phyloP scores from a whole-genome alignment of 768 basidiomycete genomes.

The Tubosaeta brunneosetosa region DNA sequence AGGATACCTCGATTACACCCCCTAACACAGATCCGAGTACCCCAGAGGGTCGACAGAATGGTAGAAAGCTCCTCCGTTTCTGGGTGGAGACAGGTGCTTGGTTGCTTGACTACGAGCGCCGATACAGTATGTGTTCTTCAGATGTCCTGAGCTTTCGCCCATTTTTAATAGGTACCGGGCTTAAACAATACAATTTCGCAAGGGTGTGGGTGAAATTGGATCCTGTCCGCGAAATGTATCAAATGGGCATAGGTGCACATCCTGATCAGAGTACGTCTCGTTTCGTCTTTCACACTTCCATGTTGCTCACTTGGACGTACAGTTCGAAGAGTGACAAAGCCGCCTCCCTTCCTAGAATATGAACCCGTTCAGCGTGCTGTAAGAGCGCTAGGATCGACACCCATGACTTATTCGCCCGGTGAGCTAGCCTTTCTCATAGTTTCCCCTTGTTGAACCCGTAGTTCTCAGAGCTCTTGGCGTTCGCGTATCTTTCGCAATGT shows the following conservation, averaged over 20 bases:
- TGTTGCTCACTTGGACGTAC: conserved; percentile 11
- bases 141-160: conserved; percentile 9
- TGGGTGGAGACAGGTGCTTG: conserved; percentile 77
- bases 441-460: conserved; percentile 2
- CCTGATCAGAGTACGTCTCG: conserved; percentile 62
- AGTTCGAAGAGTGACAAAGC: conserved; percentile 55
- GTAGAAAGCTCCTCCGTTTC: conserved; percentile 64
- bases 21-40: conserved; percentile 49
- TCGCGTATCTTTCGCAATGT: conserved; percentile 76
- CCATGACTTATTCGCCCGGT: conserved; percentile 64
- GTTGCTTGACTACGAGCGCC: conserved; percentile 52
- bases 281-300: neutral
- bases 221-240: conserved; percentile 65
- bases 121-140: conserved; percentile 35
- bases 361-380: conserved; percentile 38
- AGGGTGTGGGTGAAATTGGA: conserved; percentile 50
- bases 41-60: conserved; percentile 45
- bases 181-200: conserved; percentile 41
- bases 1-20: conserved; percentile 47
- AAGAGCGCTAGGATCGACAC: conserved; percentile 59
- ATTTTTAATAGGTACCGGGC: conserved; percentile 36
- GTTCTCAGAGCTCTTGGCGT: conserved; percentile 60
- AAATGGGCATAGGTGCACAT: conserved; percentile 69
- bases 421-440: conserved; percentile 9
- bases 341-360: conserved; percentile 38